A percentile compares a stretch with the other conserved stretches of the same genome.
These are phyloP conservation scores for Zygoascus biomembranicola DNA, from an alignment of 805 yeast species.

Conservation along the genomic window DNA sequence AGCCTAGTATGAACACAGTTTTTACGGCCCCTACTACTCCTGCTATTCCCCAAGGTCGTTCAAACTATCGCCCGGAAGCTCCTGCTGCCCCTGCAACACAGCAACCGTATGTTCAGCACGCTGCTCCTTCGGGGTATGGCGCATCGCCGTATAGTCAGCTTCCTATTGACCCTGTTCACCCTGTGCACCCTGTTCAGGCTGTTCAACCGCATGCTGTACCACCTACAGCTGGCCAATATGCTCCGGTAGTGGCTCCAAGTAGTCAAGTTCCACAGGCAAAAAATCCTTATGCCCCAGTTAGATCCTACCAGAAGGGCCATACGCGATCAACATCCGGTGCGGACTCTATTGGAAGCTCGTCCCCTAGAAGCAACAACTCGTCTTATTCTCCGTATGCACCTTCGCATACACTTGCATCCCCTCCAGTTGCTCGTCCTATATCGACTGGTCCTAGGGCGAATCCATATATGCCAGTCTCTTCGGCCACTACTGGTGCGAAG, in stretches of 20 bases:
- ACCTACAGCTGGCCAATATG: not conserved
- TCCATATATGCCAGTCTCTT: not conserved
- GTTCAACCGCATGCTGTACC: not conserved
- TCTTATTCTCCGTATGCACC: constrained; percentile 6
- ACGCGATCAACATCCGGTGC: not conserved
- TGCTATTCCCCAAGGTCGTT: not conserved
- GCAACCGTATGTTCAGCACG: not conserved
- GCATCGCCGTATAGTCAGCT: constrained; percentile 2
- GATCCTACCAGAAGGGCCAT: not conserved
- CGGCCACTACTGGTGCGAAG: not conserved
- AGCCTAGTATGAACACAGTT: constrained; percentile 6
- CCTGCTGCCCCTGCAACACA: not conserved
- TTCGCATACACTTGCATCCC: not conserved
- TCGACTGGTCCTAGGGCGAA: not conserved
- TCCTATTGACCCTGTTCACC: constrained; percentile 12
- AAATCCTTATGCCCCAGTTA: not conserved
- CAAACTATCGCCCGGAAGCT: not conserved
- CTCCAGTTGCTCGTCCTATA: not conserved
- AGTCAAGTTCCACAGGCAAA: not conserved
- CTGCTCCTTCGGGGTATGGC: constrained; percentile 1
- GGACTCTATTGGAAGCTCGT: constrained; percentile 1
- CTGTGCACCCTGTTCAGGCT: constrained; percentile 3
- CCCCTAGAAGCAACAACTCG: not conserved
- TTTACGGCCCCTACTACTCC: not conserved
- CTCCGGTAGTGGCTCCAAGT: not conserved